Evolutionary conservation across 2,329 filamentous ascomycete genomes (phyloP), one percentile per base, ranked within the genome.

Genomic region (Alternaria angustiovoidea): DNA sequence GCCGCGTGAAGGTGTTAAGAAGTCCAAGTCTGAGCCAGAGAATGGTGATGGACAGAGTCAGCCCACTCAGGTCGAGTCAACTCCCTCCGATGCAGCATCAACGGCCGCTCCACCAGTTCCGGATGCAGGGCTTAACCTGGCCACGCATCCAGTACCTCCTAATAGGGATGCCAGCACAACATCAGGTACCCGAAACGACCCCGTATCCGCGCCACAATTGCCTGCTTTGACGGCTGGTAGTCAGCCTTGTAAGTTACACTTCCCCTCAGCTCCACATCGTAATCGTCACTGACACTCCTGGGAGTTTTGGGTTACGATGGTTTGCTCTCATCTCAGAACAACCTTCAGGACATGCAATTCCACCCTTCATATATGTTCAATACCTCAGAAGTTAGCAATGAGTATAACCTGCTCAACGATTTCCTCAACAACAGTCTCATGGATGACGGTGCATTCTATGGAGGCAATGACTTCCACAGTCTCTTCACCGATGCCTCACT

Each of bases 401-500:
- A 99, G 83, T 97, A 97, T 79, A 97, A 97, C 76, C 83, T 98
- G 52, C 88, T 99, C 75, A 96, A 96, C 83, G 94, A 99, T 79
- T 98, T 98, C 76, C 86, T 99, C 62, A 95, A 94, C 79, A 96
- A 89, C 68, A 96, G 92, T 75, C 83, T 97, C 56, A 86, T 97
- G 66, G 94, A 98, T 80, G 94, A 84, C 64, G 80, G 79, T 54
- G 75, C 74, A 22, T 75, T 82, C 32, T 83, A 82, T 54, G 71
- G 72, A 43, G 71, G 75, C 61, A 76, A 78, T 51, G 81, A 83
- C 41, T 74, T 79, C 20, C 80, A 81, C 57, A 84, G 87, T 14
- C 78, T 88, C 9, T 88, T 88, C 75, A 83, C 84, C 43, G 88
- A 90, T 70, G 85, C 87, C 44, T 82, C 87, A 81, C 70, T 83